These are phyloP conservation scores for Amanita muscaria DNA, from an alignment of 768 basidiomycete genomes.

Conservation along the genomic window DNA sequence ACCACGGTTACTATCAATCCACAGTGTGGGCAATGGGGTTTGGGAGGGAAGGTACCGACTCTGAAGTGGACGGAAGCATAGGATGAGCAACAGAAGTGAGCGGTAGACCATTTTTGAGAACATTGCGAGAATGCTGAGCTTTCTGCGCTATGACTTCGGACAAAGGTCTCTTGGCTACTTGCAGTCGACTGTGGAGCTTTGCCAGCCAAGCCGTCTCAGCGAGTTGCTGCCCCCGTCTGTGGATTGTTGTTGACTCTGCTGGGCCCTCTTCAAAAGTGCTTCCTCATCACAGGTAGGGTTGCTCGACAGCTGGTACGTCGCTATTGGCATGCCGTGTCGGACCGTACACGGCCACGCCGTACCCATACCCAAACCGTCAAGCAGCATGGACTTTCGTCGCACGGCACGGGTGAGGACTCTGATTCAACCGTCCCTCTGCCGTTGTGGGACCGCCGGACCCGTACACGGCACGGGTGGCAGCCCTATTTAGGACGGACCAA, in stretches of 20 bases:
- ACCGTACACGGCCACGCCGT: too few species aligned
- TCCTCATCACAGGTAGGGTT: too few species aligned
- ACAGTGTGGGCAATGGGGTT: slow-evolving; percentile 2
- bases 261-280: too few species aligned
- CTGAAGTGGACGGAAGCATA: neutral
- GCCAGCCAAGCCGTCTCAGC: neutral
- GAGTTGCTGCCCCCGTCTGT: slow-evolving; percentile 1
- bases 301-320: too few species aligned
- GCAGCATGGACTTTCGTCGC: too few species aligned
- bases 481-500: slow-evolving; percentile 80
- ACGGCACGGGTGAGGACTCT: too few species aligned
- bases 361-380: too few species aligned
- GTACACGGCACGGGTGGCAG: too few species aligned
- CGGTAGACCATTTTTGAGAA: neutral
- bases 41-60: neutral
- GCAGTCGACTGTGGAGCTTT: neutral
- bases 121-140: neutral
- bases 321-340: too few species aligned
- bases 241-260: neutral
- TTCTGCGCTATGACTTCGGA: neutral
- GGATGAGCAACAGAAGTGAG: too few species aligned
- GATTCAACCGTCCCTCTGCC: too few species aligned
- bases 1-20: neutral
- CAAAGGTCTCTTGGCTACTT: neutral
- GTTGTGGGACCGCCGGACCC: too few species aligned